A percentile compares a stretch with the other conserved stretches of the same genome.
phyloP scores from a whole-genome alignment of 768 basidiomycete species.

The Hygrophorus russula region DNA sequence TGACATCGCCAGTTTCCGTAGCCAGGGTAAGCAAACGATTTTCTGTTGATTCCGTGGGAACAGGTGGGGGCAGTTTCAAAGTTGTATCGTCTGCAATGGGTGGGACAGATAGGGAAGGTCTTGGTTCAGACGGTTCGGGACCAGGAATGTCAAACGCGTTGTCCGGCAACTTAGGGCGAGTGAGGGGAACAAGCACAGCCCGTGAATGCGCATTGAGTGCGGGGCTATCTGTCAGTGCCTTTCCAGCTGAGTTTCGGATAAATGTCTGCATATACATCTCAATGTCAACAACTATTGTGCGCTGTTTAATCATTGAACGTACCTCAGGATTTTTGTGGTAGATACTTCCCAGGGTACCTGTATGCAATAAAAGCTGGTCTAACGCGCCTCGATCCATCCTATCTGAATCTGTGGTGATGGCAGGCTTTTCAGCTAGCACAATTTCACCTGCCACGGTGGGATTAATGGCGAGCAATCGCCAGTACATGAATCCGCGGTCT shows the following conservation, averaged over 20 bases:
- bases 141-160: slow-evolving; percentile 42
- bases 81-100: slow-evolving; percentile 15
- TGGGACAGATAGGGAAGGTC: slow-evolving; percentile 13
- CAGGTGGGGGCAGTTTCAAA: slow-evolving; percentile 22
- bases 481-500: slow-evolving; percentile 98
- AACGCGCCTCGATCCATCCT: slow-evolving; percentile 94
- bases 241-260: slow-evolving; percentile 81
- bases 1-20: slow-evolving; percentile 16
- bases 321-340: slow-evolving; percentile 98
- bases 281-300: slow-evolving; percentile 1
- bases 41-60: slow-evolving; percentile 13
- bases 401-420: slow-evolving; percentile 97
- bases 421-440: slow-evolving; percentile 86
- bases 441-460: slow-evolving; percentile 82
- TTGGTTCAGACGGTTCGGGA: slow-evolving; percentile 49
- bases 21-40: slow-evolving; percentile 1
- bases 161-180: slow-evolving; percentile 38
- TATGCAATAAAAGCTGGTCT: slow-evolving; percentile 89
- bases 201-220: slow-evolving; percentile 80
- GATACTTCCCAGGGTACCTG: slow-evolving; percentile 88
- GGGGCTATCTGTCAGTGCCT: slow-evolving; percentile 76
- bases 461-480: slow-evolving; percentile 92
- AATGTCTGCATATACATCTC: slow-evolving; percentile 51
- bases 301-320: slow-evolving; percentile 9
- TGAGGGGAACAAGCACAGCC: slow-evolving; percentile 52